A percentile compares a stretch with the other conserved stretches of the same genome.
These are phyloP conservation scores for Pythium inflatum DNA, from an alignment of 352 stramenopile genomes.

Conservation along the genomic window DNA sequence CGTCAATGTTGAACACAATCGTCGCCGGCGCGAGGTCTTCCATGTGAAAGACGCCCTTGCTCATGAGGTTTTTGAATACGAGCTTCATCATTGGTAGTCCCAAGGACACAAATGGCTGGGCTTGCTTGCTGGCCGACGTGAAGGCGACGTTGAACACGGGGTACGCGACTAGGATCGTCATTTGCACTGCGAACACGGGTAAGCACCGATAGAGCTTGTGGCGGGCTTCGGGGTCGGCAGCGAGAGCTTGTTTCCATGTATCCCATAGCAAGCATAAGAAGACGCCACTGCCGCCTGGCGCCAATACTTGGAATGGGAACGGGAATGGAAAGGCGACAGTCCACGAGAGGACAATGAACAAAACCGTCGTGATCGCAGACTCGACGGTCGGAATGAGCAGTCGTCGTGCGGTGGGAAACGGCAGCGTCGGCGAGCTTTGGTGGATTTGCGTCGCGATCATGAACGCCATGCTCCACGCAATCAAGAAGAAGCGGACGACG, in stretches of 20 bases:
- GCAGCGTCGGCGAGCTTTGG: conserved; percentile 10
- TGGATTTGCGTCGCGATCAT: neutral
- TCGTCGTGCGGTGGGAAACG: neutral
- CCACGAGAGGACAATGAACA: neutral
- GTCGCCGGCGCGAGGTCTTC: conserved; percentile 30
- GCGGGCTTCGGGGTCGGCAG: neutral
- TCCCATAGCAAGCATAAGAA: neutral
- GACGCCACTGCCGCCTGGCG: neutral
- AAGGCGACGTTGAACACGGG: conserved; percentile 1
- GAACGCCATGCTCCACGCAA: neutral
- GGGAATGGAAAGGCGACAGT: conserved; percentile 17
- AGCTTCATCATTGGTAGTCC: conserved; percentile 13
- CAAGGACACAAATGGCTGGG: conserved; percentile 1
- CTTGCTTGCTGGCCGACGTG: neutral
- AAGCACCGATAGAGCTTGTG: neutral
- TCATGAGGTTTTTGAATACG: conserved; percentile 18
- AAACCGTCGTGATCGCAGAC: neutral
- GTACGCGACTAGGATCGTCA: conserved; percentile 7
- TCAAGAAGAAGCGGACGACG: neutral
- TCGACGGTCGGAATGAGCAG: neutral
- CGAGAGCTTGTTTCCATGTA: conserved; percentile 3
- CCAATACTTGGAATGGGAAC: conserved; percentile 6
- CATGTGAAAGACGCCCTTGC: neutral
- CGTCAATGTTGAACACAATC: conserved; percentile 41
- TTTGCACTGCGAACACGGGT: neutral